phyloP scores from a whole-genome alignment of 2,329 filamentous ascomycete genomes.

The Trichophaea hybrida region DNA sequence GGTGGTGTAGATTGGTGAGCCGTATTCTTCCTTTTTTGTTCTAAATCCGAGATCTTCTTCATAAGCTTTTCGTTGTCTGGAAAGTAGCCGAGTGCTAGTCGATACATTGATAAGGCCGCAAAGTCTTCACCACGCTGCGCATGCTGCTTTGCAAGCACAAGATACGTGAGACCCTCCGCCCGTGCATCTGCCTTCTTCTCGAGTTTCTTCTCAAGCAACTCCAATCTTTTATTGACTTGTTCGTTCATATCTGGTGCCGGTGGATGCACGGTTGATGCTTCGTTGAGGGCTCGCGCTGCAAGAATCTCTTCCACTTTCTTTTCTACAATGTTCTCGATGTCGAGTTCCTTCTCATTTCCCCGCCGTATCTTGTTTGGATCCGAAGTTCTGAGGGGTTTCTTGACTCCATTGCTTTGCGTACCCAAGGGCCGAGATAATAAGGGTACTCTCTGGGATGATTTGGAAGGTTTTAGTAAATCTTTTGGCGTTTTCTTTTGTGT shows the following conservation, averaged over 20 bases:
- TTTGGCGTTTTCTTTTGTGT: constrained; percentile 4
- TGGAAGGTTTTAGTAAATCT: constrained; percentile 8
- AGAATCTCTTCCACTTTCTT: constrained; percentile 82
- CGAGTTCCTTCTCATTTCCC: constrained; percentile 42
- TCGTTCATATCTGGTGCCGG: constrained; percentile 42
- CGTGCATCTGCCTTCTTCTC: constrained; percentile 42
- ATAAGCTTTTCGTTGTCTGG: constrained; percentile 66
- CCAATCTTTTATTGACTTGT: constrained; percentile 64
- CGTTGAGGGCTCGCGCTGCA: constrained; percentile 53
- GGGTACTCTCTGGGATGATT: constrained; percentile 1
- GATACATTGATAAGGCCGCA: constrained; percentile 71
- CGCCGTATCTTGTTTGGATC: constrained; percentile 15
- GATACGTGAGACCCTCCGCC: constrained; percentile 66
- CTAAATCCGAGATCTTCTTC: constrained; percentile 52
- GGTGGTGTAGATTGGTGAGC: constrained; percentile 5
- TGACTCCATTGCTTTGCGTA: constrained; percentile 6
- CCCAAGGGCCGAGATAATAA: constrained; percentile 12
- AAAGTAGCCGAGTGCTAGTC: constrained; percentile 70
- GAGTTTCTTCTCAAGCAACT: constrained; percentile 74
- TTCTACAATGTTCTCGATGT: constrained; percentile 83
- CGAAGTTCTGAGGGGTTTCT: constrained; percentile 16
- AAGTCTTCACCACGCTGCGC: constrained; percentile 67
- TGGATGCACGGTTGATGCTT: constrained; percentile 34
- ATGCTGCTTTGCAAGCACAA: constrained; percentile 85
- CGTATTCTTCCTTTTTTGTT: constrained; percentile 33